phyloP scores from a whole-genome alignment of 2,329 filamentous ascomycete genomes.

The Leptographium lundbergii region DNA sequence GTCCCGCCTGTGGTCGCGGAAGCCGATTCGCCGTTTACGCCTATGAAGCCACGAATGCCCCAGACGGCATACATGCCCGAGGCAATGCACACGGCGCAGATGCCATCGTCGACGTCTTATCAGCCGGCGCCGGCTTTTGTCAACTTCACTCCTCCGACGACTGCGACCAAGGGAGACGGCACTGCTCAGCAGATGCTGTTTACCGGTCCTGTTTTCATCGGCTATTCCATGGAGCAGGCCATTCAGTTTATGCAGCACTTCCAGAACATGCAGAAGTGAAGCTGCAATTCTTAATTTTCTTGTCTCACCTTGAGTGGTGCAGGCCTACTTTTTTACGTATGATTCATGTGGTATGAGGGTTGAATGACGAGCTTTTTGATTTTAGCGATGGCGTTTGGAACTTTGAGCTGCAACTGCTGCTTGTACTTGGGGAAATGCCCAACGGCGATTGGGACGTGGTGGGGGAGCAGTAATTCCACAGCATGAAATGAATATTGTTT shows the following conservation, averaged over 20 bases:
- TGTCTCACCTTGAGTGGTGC: background rate
- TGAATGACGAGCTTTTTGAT: background rate
- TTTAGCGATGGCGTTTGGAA: constrained; percentile 1
- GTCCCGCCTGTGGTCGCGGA: background rate
- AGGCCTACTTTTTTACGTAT: background rate
- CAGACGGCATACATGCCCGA: constrained; percentile 8
- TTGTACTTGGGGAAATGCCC: background rate
- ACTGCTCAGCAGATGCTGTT: constrained; percentile 59
- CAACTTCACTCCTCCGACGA: constrained; percentile 18
- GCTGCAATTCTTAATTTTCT: background rate
- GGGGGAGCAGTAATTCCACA: background rate
- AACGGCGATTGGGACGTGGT: background rate
- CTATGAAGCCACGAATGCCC: background rate
- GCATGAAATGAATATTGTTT: background rate
- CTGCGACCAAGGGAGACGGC: background rate
- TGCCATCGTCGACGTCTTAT: constrained; percentile 2
- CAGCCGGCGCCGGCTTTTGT: constrained; percentile 34
- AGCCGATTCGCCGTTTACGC: background rate
- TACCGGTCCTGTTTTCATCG: constrained; percentile 87
- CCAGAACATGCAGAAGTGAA: constrained; percentile 16
- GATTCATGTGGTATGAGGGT: constrained; percentile 1
- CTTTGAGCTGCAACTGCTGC: background rate
- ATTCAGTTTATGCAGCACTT: constrained; percentile 57
- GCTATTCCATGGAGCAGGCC: constrained; percentile 77
- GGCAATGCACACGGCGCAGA: constrained; percentile 1